Percentiles rank a stretch among this genome's conserved stretches.
These are phyloP conservation scores for peach (Prunus persica) DNA, from an alignment of 306 rosid species.

Conservation along the genomic window DNA sequence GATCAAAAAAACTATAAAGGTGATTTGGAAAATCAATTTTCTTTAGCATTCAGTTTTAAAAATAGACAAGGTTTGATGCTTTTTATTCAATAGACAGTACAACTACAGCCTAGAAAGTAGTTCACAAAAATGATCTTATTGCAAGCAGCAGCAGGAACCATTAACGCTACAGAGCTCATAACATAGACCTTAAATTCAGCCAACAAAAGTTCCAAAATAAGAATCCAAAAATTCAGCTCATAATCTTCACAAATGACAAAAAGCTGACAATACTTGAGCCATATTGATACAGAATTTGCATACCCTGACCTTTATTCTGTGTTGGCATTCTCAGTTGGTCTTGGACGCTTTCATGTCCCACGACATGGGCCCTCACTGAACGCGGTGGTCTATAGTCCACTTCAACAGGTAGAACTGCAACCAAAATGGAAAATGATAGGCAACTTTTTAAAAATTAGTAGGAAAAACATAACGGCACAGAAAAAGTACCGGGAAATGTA, in stretches of 20 bases:
- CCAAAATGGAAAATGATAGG: not conserved
- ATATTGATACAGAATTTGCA: not conserved
- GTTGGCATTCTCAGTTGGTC: not conserved
- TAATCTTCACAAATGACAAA: not conserved
- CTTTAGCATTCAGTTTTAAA: not conserved
- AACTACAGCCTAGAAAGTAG: not conserved
- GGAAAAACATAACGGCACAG: not conserved
- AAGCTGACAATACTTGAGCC: not conserved
- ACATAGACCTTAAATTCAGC: too few relatives aligned
- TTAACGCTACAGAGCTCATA: too few relatives aligned
- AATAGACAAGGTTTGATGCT: not conserved
- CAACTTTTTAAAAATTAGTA: not conserved
- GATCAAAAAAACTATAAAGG: not conserved
- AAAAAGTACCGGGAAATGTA: not conserved
- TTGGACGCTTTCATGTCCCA: constrained; percentile 22
- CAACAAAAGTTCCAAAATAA: too few relatives aligned
- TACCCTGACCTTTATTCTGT: not conserved
- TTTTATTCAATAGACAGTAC: not conserved
- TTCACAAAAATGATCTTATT: too few relatives aligned
- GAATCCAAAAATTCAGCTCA: not conserved
- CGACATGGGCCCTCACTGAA: constrained; percentile 13
- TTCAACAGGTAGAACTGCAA: constrained; percentile 39
- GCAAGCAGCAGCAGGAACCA: too few relatives aligned
- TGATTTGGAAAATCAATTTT: not conserved
- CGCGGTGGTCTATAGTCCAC: constrained; percentile 26